phyloP scores from a whole-genome alignment of 2,329 filamentous ascomycete genomes.

The Knufia fluminis region DNA sequence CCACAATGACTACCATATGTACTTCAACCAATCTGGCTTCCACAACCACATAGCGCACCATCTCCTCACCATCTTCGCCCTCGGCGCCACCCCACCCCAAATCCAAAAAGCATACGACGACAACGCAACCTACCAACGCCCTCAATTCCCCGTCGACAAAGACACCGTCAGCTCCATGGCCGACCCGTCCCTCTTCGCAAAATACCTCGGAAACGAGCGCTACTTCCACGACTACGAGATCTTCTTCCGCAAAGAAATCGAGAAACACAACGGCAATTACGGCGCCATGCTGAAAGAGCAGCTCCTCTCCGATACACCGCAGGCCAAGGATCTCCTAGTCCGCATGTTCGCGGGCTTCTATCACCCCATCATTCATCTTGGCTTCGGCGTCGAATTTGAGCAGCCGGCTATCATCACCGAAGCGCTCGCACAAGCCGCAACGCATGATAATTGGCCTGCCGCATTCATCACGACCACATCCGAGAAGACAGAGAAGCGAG shows the following conservation, averaged over 20 bases:
- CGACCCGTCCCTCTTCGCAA: constrained; percentile 47
- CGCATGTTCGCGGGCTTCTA: constrained; percentile 60
- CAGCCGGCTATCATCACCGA: constrained; percentile 70
- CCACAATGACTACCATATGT: constrained; percentile 64
- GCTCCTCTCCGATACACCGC: constrained; percentile 56
- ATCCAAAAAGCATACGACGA: constrained; percentile 56
- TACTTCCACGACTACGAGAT: constrained; percentile 65
- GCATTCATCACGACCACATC: constrained; percentile 38
- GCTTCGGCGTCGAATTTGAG: constrained; percentile 67
- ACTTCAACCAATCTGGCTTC: constrained; percentile 65
- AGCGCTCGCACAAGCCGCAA: constrained; percentile 62
- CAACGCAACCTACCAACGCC: constrained; percentile 60
- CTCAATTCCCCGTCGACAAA: constrained; percentile 39
- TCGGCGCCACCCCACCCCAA: constrained; percentile 50
- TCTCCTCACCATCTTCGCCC: constrained; percentile 36
- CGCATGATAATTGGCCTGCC: constrained; percentile 41
- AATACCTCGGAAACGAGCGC: constrained; percentile 53
- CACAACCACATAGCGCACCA: constrained; percentile 44
- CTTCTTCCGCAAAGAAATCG: constrained; percentile 69
- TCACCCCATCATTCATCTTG: constrained; percentile 74
- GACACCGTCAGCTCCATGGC: constrained; percentile 47
- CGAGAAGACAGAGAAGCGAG: constrained; percentile 31
- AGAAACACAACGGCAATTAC: constrained; percentile 46
- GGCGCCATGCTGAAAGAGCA: constrained; percentile 40
- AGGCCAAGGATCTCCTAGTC: constrained; percentile 58